Percentiles rank a stretch among this genome's conserved stretches.
Conservation (phyloP, 192 early-diverging fungal species). For the Phycomyces nitens region DNA sequence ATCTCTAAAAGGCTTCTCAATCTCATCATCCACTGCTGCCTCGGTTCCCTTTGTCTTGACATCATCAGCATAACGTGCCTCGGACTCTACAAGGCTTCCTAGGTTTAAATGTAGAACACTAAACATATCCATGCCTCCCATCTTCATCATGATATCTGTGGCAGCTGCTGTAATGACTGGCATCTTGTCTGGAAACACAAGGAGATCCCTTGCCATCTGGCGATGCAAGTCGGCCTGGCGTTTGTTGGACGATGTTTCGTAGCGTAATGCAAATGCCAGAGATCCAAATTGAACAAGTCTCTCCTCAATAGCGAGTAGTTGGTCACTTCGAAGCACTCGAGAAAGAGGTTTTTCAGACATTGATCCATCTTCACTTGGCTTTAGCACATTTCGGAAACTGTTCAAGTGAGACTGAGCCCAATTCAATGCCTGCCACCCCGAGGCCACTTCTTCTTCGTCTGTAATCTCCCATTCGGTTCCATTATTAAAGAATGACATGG, state of each 20-base stretch:
- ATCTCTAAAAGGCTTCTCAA: background rate
- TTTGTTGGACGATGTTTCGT: background rate
- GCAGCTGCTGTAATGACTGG: background rate
- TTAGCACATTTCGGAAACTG: background rate
- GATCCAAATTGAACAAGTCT: conserved; percentile 21
- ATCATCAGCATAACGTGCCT: conserved; percentile 4
- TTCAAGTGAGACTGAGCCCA: background rate
- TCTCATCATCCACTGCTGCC: too few species aligned
- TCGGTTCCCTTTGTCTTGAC: background rate
- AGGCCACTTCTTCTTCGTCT: background rate
- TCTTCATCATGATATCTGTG: background rate
- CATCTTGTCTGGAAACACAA: conserved; percentile 11
- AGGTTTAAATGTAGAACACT: conserved; percentile 15
- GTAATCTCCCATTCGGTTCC: conserved; percentile 13
- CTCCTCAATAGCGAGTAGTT: background rate
- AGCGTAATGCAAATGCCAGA: conserved; percentile 3
- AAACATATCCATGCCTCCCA: conserved; percentile 14
- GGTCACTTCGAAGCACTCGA: background rate
- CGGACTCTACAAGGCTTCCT: background rate
- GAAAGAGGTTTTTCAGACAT: background rate
- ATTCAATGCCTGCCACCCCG: background rate
- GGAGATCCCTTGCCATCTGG: background rate
- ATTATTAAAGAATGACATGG: conserved; percentile 9
- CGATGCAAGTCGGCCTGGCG: conserved; percentile 1
- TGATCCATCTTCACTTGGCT: background rate